Base-by-base conservation (phyloP, 148 eudicot species). In the Fagopyrum tataricum region DNA sequence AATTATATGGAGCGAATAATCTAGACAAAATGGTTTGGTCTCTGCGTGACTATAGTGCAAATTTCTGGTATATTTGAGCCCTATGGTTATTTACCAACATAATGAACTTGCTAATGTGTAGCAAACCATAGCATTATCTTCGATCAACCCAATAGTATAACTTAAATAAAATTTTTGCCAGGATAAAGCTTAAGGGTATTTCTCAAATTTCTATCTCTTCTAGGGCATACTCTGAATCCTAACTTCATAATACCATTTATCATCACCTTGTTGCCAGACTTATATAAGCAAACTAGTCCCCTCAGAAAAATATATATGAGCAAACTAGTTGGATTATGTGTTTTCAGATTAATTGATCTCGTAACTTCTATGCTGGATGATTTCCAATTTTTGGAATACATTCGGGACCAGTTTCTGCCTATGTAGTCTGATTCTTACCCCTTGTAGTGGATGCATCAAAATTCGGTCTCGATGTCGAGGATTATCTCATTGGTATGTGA, bases 401-500 rank as follows among this genome's bases (percentile, higher is more conserved):
- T 61, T 26, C 10, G 31, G 6, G n/a, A 11, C 31, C 41, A 23
- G 67, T 24, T 18, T 61, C 23, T 4, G 31, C 23, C 4, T 26
- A 61, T 55, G n/a, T 64, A 0, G 9, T 64, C 44, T 73, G 52
- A 56, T 37, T 10, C 15, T 52, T 48, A 44, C 61, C 59, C 59
- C n/a, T 43, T 73, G 69, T 69, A 73, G 76, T 73, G 76, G 53
- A 73, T 59, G 66, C 76, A 21, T 56, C 68, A 40, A 43, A 44
- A 31, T 31, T 31, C 2, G 37, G 37, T 31, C 37, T 31, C 37
- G 37, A 73, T 23, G 21, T 73, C 9, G 76, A 73, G 58, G 76
- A 73, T 73, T 73, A 73, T 55, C 76, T 73, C 52, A 42, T 59
- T 73, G 76, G 76, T 73, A 59, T 31, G 76, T 18, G 14, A 52